Percentiles rank a stretch among this genome's conserved stretches.
These are phyloP conservation scores for Leptodermis oblonga DNA, from an alignment of 257 asterid genomes.

Conservation along the genomic window DNA sequence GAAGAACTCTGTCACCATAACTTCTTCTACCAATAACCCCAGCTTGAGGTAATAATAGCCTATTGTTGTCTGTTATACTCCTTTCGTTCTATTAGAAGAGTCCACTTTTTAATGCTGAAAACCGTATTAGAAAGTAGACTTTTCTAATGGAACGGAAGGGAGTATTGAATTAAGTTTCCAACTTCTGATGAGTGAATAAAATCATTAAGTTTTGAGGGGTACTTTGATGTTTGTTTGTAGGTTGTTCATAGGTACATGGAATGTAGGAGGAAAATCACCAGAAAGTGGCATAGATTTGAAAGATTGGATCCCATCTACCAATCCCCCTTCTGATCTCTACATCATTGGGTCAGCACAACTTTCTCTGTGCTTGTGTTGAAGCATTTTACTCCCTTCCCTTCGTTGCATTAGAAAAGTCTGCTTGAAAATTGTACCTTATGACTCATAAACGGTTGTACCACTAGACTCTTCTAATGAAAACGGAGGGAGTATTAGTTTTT, in stretches of 20 bases:
- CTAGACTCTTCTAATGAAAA: too few species aligned
- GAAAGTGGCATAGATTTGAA: not conserved
- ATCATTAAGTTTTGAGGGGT: not conserved
- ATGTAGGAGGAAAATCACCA: conserved; percentile 9
- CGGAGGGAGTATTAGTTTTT: too few species aligned
- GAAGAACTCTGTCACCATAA: not conserved
- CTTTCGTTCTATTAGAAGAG: too few species aligned
- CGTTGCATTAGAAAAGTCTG: not conserved
- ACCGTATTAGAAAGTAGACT: too few species aligned
- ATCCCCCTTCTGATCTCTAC: conserved; percentile 3
- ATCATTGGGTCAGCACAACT: not conserved
- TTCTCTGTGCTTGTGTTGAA: not conserved
- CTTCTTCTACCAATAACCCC: not conserved
- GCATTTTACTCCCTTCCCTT: not conserved
- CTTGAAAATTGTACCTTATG: too few species aligned
- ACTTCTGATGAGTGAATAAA: not conserved
- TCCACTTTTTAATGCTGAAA: too few species aligned
- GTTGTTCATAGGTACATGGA: conserved; percentile 5
- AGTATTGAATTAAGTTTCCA: too few species aligned
- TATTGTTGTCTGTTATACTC: not conserved
- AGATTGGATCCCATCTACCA: not conserved
- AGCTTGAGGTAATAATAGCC: not conserved
- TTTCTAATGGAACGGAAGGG: too few species aligned
- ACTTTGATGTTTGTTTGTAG: not conserved
- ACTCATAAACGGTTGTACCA: too few species aligned